Evolutionary conservation across 768 basidiomycete species (phyloP).

Genomic region (Candolleomyces efflorescens): DNA sequence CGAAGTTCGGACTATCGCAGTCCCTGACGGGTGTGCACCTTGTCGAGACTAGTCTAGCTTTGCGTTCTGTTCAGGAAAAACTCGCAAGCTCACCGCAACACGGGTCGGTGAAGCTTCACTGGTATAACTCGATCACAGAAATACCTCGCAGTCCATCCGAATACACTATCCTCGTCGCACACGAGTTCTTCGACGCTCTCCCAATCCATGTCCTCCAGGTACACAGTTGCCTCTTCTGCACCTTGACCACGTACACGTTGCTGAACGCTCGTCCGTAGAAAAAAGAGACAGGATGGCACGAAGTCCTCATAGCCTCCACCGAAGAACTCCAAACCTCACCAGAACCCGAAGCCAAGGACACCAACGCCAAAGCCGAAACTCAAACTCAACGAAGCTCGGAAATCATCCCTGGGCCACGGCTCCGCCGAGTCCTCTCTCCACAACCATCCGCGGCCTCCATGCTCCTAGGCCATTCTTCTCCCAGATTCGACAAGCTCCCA

Average conservation of each 20-base stretch:
- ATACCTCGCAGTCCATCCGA: conserved; percentile 42
- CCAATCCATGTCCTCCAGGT: conserved; percentile 91
- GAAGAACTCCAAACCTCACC: conserved; percentile 15
- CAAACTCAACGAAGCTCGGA: too few relatives aligned
- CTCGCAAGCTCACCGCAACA: conserved; percentile 34
- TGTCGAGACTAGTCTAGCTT: conserved; percentile 72
- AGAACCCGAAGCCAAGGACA: conserved; percentile 9
- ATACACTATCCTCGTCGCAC: conserved; percentile 87
- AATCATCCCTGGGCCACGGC: conserved; percentile 19
- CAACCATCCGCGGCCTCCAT: conserved; percentile 45
- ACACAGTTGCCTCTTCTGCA: background rate
- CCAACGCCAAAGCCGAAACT: conserved; percentile 8
- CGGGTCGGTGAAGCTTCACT: conserved; percentile 40
- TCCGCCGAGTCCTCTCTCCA: conserved; percentile 66
- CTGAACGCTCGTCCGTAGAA: conserved; percentile 47
- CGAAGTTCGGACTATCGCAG: conserved; percentile 37
- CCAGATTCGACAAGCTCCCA: conserved; percentile 65
- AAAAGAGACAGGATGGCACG: conserved; percentile 78
- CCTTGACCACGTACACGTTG: too few relatives aligned
- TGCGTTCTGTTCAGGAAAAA: conserved; percentile 60
- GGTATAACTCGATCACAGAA: conserved; percentile 74
- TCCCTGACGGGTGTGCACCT: conserved; percentile 56
- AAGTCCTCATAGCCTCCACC: conserved; percentile 66
- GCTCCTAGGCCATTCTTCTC: conserved; percentile 60
- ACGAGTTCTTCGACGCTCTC: conserved; percentile 97